phyloP scores from a whole-genome alignment of 2,329 filamentous ascomycete genomes.

The Neurospora sp. region DNA sequence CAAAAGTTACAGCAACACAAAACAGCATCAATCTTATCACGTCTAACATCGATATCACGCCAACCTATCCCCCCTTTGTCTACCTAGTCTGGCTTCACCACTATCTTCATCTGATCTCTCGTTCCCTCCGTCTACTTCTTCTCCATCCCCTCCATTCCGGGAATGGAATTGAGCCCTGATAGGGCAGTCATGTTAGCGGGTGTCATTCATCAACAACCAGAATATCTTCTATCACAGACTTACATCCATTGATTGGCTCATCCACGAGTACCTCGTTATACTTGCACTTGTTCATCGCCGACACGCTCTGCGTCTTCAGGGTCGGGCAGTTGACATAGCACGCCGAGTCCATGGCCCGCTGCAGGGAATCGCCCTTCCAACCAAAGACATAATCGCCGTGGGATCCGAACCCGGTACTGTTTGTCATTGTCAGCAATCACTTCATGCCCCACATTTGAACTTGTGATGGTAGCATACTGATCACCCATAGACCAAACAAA shows the following conservation, averaged over 20 bases:
- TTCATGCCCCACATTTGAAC: not conserved
- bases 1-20: not conserved
- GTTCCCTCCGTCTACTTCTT: not conserved
- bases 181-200: not conserved
- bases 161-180: not conserved
- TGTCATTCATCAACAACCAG: not conserved
- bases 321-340: conserved; percentile 19
- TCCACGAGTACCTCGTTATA: conserved; percentile 7
- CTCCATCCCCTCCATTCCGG: not conserved
- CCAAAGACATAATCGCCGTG: conserved; percentile 17
- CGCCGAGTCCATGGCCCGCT: conserved; percentile 16
- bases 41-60: not conserved
- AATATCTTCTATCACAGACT: not conserved
- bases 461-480: conserved; percentile 2
- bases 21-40: not conserved
- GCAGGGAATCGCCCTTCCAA: conserved; percentile 15
- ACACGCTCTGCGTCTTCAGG: conserved; percentile 15
- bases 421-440: not conserved
- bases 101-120: not conserved
- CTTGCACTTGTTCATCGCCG: conserved; percentile 14
- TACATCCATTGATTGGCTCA: conserved; percentile 12
- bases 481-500: conserved; percentile 16
- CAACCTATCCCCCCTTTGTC: not conserved
- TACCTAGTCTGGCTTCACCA: not conserved
- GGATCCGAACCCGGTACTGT: conserved; percentile 13